These are phyloP conservation scores for Stygiomarasmius scandens DNA, from an alignment of 1,284 basidiomycete genomes.

Conservation along the genomic window DNA sequence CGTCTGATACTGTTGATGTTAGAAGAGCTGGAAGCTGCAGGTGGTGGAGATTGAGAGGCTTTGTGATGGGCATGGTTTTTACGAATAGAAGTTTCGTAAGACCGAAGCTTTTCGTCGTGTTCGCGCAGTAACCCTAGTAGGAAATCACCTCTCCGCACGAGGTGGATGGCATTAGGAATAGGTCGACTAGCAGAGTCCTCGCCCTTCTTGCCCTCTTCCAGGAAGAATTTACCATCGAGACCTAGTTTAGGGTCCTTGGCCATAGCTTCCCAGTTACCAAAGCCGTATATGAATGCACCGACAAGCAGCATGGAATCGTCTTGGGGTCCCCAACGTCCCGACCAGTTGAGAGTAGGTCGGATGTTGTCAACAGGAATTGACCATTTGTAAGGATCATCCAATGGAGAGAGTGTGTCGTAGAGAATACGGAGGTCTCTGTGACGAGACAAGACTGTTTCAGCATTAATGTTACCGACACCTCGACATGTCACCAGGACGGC, in stretches of 20 bases:
- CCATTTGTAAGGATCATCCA: slow-evolving; percentile 83
- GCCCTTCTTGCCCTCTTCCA: slow-evolving; percentile 94
- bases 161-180: slow-evolving; percentile 95
- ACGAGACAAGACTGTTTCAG: slow-evolving; percentile 93
- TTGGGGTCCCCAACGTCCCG: slow-evolving; percentile 89
- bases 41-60: slow-evolving; percentile 65
- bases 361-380: slow-evolving; percentile 89
- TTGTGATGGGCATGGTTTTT: slow-evolving; percentile 58
- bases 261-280: slow-evolving; percentile 97
- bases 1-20: slow-evolving; percentile 60
- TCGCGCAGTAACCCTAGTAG: slow-evolving; percentile 88
- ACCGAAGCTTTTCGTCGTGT: slow-evolving; percentile 89
- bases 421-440: slow-evolving; percentile 90
- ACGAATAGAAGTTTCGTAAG: slow-evolving; percentile 75
- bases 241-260: slow-evolving; percentile 85
- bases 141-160: slow-evolving; percentile 96
- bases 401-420: slow-evolving; percentile 76
- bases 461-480: slow-evolving; percentile 93
- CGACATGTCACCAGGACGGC: slow-evolving; percentile 92
- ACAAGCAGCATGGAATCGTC: slow-evolving; percentile 95
- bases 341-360: slow-evolving; percentile 94
- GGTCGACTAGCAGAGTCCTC: slow-evolving; percentile 79
- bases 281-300: slow-evolving; percentile 92
- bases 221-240: slow-evolving; percentile 93
- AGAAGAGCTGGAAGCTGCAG: slow-evolving; percentile 66